These are phyloP conservation scores for Pythium dissimile DNA, from an alignment of 352 stramenopile genomes.

Conservation along the genomic window DNA sequence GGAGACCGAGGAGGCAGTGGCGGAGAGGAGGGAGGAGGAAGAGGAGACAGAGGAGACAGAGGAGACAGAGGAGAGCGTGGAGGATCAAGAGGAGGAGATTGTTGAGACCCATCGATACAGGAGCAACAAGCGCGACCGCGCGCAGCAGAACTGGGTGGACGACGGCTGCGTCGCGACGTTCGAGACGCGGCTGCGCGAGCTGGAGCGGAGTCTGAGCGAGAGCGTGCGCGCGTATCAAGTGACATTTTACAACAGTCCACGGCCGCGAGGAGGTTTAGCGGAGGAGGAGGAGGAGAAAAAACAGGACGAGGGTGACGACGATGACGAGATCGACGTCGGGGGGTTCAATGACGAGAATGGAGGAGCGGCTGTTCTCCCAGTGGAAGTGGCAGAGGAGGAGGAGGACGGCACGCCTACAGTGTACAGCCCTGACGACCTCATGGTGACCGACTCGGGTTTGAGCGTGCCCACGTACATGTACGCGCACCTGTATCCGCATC, in stretches of 20 bases:
- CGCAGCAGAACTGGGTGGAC: constrained; percentile 26
- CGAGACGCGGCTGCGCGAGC: constrained; percentile 12
- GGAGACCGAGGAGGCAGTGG: background rate
- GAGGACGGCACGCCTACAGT: background rate
- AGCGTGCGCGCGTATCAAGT: constrained; percentile 13
- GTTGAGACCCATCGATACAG: constrained; percentile 2
- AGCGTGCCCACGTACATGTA: constrained; percentile 69
- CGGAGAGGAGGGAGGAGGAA: background rate
- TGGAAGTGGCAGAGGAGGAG: background rate
- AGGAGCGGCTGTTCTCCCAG: background rate
- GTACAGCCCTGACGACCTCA: constrained; percentile 48
- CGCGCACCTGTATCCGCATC: constrained; percentile 90
- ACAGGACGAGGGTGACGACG: constrained; percentile 1
- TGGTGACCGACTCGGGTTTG: constrained; percentile 63
- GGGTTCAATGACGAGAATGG: constrained; percentile 30
- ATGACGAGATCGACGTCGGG: constrained; percentile 28
- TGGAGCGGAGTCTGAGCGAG: background rate
- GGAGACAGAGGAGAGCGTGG: background rate
- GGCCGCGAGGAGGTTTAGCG: background rate
- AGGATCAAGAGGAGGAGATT: background rate
- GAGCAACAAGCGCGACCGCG: constrained; percentile 8
- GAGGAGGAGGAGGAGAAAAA: background rate
- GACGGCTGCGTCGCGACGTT: constrained; percentile 25
- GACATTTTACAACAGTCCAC: constrained; percentile 26
- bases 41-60: background rate